Evolutionary conservation across 202 grass and related monocot species (phyloP), one percentile per base, ranked within the genome.

Genomic region (Setaria italica): DNA sequence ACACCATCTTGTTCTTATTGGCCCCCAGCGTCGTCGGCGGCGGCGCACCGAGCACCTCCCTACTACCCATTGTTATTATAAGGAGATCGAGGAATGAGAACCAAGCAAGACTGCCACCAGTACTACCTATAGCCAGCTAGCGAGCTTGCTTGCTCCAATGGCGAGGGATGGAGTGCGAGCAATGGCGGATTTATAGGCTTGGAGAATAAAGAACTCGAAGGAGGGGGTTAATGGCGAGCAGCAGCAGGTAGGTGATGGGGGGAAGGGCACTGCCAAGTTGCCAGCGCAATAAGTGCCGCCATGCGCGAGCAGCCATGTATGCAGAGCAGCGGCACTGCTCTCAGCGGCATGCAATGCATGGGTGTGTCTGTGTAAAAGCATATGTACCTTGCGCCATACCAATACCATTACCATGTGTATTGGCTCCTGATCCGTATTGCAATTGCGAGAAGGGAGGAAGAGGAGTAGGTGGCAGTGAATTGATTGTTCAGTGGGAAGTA

Each of bases 101-200:
- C 39, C 39, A 41, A 41, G 39, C 39, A 41, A 41, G 39, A 41
- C 39, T 60, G 17, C 9, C n/a, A 34, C 20, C 16, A 32, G 32
- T 35, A 35, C 37, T 39, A 39, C 37, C 37, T 39, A 25, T 25
- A 25, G 25, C 25, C 8, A 1, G 45, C 11, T 14, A 50, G 10
- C 12, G 9, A 50, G 48, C 3, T 2, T 6, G 46, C 46, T 14
- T 7, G 70, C n/a, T 72, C 17, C 78, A 55, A 80, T 80, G 78
- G 70, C 70, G 71, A 41, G 35, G 30, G 47, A 49, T 60, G 73
- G 39, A 4, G 53, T 21, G 64, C 29, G 11, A 55, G 39, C 39
- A 41, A 41, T 41, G 39, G 83, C 17, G 55, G 85, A 80, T 92
- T 88, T 94, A 94, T 86, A 91, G 80, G 54, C 25, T 82, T 77